phyloP scores from a whole-genome alignment of 352 stramenopile species.

The Pythium utonaiense region DNA sequence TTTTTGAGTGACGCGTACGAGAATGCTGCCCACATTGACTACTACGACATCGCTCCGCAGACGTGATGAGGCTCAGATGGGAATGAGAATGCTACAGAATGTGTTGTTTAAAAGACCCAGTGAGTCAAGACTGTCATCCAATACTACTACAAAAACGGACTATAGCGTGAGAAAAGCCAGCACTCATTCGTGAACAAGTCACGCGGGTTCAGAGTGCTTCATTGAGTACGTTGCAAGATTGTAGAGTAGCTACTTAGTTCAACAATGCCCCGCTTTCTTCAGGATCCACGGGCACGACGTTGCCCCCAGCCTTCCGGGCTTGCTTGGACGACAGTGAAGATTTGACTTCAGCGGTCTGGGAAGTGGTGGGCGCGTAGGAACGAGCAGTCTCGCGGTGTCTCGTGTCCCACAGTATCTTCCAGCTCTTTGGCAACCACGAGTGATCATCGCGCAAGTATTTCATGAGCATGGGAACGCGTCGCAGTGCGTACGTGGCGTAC shows the following conservation, averaged over 20 bases:
- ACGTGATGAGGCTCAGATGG: too few relatives aligned
- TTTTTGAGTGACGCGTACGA: constrained; percentile 46
- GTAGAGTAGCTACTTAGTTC: too few relatives aligned
- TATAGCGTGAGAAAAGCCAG: too few relatives aligned
- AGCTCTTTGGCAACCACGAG: constrained; percentile 4
- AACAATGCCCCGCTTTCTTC: background rate
- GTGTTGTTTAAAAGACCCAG: too few relatives aligned
- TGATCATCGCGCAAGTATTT: constrained; percentile 13
- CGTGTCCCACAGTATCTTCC: constrained; percentile 5
- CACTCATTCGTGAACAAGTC: too few relatives aligned
- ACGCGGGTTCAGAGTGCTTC: too few relatives aligned
- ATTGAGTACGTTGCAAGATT: too few relatives aligned
- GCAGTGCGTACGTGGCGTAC: constrained; percentile 9
- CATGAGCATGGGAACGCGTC: constrained; percentile 12
- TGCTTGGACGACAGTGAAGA: background rate
- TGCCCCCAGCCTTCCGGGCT: background rate
- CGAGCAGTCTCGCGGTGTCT: background rate
- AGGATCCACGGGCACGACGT: background rate
- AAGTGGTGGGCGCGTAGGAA: background rate
- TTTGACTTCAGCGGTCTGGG: constrained; percentile 3
- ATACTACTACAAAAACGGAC: too few relatives aligned
- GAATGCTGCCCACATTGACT: constrained; percentile 74
- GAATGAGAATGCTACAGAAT: too few relatives aligned
- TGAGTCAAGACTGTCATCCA: too few relatives aligned
- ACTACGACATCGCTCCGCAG: constrained; percentile 46